These are phyloP conservation scores for Clonostachys rhizophaga DNA, from an alignment of 2,329 filamentous ascomycete genomes.

Conservation along the genomic window DNA sequence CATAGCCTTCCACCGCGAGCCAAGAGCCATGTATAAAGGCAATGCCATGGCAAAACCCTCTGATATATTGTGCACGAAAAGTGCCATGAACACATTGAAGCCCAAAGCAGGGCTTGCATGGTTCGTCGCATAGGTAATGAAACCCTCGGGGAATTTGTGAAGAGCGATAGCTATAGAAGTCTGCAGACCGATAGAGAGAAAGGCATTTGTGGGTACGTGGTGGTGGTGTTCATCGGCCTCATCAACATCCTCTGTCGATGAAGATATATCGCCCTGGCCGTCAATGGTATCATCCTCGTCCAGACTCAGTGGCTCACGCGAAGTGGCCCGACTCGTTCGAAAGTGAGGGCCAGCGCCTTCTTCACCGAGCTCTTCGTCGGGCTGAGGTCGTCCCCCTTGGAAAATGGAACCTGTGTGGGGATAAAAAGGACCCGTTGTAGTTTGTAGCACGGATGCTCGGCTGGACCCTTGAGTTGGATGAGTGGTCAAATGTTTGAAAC, in stretches of 20 bases:
- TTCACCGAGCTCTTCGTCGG: slow-evolving; percentile 11
- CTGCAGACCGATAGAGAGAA: slow-evolving; percentile 91
- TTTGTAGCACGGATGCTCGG: slow-evolving; percentile 30
- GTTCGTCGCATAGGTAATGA: slow-evolving; percentile 94
- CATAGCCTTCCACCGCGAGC: slow-evolving; percentile 77
- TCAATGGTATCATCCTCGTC: not conserved
- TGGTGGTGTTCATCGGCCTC: slow-evolving; percentile 72
- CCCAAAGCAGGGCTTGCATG: slow-evolving; percentile 88
- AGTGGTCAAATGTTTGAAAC: slow-evolving; percentile 51
- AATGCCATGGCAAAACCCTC: slow-evolving; percentile 94
- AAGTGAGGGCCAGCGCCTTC: slow-evolving; percentile 21
- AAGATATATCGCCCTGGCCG: slow-evolving; percentile 4
- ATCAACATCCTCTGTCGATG: slow-evolving; percentile 23
- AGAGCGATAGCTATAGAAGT: slow-evolving; percentile 92
- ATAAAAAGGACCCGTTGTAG: slow-evolving; percentile 28
- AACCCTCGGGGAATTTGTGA: slow-evolving; percentile 87
- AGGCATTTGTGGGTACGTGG: slow-evolving; percentile 91
- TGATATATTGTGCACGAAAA: slow-evolving; percentile 97
- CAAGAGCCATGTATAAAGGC: slow-evolving; percentile 85
- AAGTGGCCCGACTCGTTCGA: slow-evolving; percentile 29
- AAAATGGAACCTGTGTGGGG: slow-evolving; percentile 16
- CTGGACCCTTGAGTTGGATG: slow-evolving; percentile 26
- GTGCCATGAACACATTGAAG: slow-evolving; percentile 86
- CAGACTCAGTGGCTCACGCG: slow-evolving; percentile 26
- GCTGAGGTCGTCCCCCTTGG: slow-evolving; percentile 11